Base-by-base conservation (phyloP, 2,329 filamentous ascomycete genomes). In the Exophiala sp. region DNA sequence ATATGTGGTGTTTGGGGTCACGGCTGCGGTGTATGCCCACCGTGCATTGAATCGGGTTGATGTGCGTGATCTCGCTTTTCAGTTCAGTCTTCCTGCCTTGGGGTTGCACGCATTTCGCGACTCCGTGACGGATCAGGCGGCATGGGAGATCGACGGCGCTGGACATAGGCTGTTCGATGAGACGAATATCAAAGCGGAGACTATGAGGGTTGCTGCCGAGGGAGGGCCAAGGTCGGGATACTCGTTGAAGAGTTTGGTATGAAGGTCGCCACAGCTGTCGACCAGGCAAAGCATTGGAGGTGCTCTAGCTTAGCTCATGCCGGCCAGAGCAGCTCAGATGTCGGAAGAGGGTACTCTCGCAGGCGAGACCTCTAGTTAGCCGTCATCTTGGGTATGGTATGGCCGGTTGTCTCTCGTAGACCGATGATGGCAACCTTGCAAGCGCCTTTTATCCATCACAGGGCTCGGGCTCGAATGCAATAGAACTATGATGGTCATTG, bases 1-100 rank as follows among this genome's bases (percentile, higher is more conserved):
- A 2, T 60, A 60, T 38, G 44, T 56, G 21, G 13, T 60, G 8
- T 46, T 60, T 18, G 58, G 58, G 13, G 24, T 55, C 14, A 34
- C 29, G 9, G 38, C 43, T 18, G 54, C 50, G 10, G 16, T 41
- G 7, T 23, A 45, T 5, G 54, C 54, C 3, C 48, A 53, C 44
- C 43, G 39, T 8, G 46, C 54, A 2, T 32, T 56, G 22, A 34
- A 42, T 19, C 39, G 13, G 2, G 43, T 53, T 14, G 54, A 56
- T 32, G 54, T 56, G 2, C 43, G 54, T 6, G 54, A 56, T 42
- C 37, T 56, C 4, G 54, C 49, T 2, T 50, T 50, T 13, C 54
- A 50, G 8, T 56, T 56, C 39, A 43, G 38, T 22, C 50, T 56
- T 10, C 41, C 54, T 5, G 54, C 54, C 3, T 35, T 56, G 35